Percentiles rank a stretch among this genome's conserved stretches.
These are phyloP conservation scores for Stagonosporopsis chrysanthemi DNA, from an alignment of 2,329 filamentous ascomycete species.

Conservation along the genomic window DNA sequence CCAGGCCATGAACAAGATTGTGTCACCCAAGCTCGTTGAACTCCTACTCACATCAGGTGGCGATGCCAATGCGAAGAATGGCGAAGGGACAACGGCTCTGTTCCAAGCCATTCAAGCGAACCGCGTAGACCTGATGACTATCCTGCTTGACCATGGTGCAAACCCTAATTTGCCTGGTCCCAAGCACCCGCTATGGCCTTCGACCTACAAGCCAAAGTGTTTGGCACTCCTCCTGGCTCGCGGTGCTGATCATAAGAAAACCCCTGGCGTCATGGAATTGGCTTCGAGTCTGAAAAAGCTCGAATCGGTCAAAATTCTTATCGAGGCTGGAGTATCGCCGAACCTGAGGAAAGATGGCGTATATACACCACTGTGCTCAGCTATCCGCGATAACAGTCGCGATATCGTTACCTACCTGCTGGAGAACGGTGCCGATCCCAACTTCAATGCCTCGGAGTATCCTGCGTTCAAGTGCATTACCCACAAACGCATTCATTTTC, in stretches of 20 bases:
- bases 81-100: slow-evolving; percentile 68
- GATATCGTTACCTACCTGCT: slow-evolving; percentile 70
- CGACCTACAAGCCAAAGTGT: slow-evolving; percentile 65
- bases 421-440: slow-evolving; percentile 60
- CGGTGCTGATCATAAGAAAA: slow-evolving; percentile 67
- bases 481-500: slow-evolving; percentile 67
- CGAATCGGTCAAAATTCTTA: slow-evolving; percentile 65
- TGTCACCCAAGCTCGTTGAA: slow-evolving; percentile 63
- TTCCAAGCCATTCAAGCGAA: slow-evolving; percentile 67
- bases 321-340: slow-evolving; percentile 66
- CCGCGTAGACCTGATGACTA: slow-evolving; percentile 64
- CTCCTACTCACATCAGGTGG: slow-evolving; percentile 67
- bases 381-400: slow-evolving; percentile 70
- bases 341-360: slow-evolving; percentile 70
- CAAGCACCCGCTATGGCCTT: slow-evolving; percentile 73
- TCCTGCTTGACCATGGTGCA: slow-evolving; percentile 65
- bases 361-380: slow-evolving; percentile 72
- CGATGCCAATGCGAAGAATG: slow-evolving; percentile 66
- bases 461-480: slow-evolving; percentile 74
- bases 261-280: slow-evolving; percentile 70
- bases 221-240: slow-evolving; percentile 65
- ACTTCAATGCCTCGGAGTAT: slow-evolving; percentile 67
- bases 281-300: slow-evolving; percentile 69
- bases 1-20: slow-evolving; percentile 66
- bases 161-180: slow-evolving; percentile 73